Evolutionary conservation across 306 rosid species (phyloP).

Genomic region (Vigna trinervia): DNA sequence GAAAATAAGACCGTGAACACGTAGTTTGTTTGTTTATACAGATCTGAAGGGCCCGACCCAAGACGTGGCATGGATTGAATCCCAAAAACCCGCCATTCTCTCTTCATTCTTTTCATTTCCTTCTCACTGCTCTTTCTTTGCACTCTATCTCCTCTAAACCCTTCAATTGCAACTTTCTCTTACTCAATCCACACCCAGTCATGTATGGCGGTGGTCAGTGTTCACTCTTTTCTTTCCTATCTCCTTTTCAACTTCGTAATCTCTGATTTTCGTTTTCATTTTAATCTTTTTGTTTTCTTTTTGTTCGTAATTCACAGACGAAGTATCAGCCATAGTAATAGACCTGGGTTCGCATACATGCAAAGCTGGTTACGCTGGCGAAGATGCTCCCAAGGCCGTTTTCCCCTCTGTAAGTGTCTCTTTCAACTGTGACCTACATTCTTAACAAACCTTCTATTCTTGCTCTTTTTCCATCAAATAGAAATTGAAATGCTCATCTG

Average conservation of each 20-base stretch:
- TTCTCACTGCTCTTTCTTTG: not conserved
- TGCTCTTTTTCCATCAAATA: not conserved
- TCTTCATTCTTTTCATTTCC: not conserved
- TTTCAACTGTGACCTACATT: not conserved
- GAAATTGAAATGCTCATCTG: not conserved
- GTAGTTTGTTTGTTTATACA: no score
- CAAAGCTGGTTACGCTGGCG: slow-evolving; percentile 98
- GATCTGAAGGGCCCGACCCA: no score
- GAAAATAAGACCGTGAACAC: no score
- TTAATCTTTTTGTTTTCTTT: not conserved
- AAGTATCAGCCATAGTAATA: slow-evolving; percentile 90
- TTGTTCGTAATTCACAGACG: slow-evolving; percentile 60
- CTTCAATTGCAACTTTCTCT: not conserved
- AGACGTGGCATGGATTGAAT: no score
- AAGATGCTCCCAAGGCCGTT: slow-evolving; percentile 98
- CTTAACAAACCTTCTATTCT: not conserved
- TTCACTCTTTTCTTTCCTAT: not conserved
- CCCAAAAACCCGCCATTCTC: slow-evolving; percentile 13
- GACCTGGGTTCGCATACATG: slow-evolving; percentile 97
- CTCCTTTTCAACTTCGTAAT: not conserved
- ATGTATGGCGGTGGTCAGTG: slow-evolving; percentile 98
- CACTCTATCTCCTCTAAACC: slow-evolving; percentile 28
- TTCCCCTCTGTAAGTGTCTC: slow-evolving; percentile 78
- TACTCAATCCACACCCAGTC: slow-evolving; percentile 35
- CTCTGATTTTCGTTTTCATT: not conserved